Evolutionary conservation across 768 basidiomycete genomes (phyloP).

Genomic region (Termitomyces sp.): DNA sequence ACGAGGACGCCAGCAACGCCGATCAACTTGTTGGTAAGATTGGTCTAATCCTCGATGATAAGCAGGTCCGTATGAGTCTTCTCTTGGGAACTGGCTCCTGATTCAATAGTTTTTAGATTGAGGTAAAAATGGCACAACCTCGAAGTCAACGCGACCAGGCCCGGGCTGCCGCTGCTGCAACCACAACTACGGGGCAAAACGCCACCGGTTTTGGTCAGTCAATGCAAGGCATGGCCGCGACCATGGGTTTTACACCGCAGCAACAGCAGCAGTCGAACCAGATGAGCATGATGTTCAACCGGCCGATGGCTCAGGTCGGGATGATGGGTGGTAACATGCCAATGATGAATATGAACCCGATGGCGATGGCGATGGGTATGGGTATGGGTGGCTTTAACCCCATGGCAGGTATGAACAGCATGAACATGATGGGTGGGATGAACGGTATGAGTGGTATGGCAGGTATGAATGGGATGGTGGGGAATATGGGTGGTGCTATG

Average conservation of each 20-base stretch:
- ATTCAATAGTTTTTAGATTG: constrained; percentile 49
- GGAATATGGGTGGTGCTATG: constrained; percentile 20
- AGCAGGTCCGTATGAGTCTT: constrained; percentile 47
- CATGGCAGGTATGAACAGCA: constrained; percentile 32
- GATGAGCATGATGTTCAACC: constrained; percentile 59
- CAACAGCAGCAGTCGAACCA: constrained; percentile 35
- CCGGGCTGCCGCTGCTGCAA: constrained; percentile 26
- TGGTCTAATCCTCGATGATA: constrained; percentile 73
- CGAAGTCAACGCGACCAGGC: constrained; percentile 59
- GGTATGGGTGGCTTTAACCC: constrained; percentile 29
- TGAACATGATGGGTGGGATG: constrained; percentile 30
- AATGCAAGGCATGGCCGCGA: constrained; percentile 30
- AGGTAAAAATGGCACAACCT: constrained; percentile 80
- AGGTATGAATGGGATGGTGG: constrained; percentile 31
- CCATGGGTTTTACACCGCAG: constrained; percentile 29
- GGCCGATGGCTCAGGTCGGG: constrained; percentile 44
- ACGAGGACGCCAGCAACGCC: constrained; percentile 60
- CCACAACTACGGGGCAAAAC: constrained; percentile 19
- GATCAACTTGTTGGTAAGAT: constrained; percentile 66
- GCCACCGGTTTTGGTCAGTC: constrained; percentile 31
- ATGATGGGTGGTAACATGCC: constrained; percentile 36
- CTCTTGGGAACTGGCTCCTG: not conserved
- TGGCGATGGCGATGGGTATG: constrained; percentile 52
- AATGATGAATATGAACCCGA: constrained; percentile 44
- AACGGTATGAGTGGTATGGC: constrained; percentile 22